These are phyloP conservation scores for Epichloe sp. DNA, from an alignment of 2,329 filamentous ascomycete species.

Conservation along the genomic window DNA sequence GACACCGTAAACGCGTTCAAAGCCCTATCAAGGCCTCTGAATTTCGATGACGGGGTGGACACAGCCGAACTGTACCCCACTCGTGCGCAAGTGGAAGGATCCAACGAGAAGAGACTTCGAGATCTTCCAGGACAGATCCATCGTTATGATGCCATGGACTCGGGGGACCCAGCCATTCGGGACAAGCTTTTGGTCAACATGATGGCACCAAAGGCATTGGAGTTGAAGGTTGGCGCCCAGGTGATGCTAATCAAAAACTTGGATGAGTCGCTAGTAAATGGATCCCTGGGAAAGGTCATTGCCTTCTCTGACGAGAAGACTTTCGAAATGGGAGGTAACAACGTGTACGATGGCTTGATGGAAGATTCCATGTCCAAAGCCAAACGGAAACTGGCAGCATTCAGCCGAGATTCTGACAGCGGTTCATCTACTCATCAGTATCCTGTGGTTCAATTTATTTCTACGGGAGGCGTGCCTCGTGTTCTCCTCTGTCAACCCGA, in stretches of 20 bases:
- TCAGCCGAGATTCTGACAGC: slow-evolving; percentile 28
- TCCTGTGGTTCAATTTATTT: slow-evolving; percentile 73
- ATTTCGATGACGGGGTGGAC: slow-evolving; percentile 58
- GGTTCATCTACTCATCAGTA: slow-evolving; percentile 45
- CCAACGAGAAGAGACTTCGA: slow-evolving; percentile 63
- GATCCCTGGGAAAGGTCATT: slow-evolving; percentile 73
- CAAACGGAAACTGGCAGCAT: slow-evolving; percentile 44
- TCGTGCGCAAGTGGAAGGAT: slow-evolving; percentile 73
- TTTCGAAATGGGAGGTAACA: slow-evolving; percentile 25
- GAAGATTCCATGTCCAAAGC: slow-evolving; percentile 32
- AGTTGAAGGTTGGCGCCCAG: slow-evolving; percentile 82
- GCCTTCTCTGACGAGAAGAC: slow-evolving; percentile 27
- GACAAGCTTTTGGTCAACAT: slow-evolving; percentile 76
- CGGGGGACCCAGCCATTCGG: slow-evolving; percentile 56
- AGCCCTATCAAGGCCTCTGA: slow-evolving; percentile 54
- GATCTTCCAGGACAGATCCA: slow-evolving; percentile 55
- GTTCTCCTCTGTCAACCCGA: slow-evolving; percentile 70
- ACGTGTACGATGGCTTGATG: slow-evolving; percentile 29
- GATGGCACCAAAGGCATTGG: slow-evolving; percentile 76
- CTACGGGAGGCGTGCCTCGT: slow-evolving; percentile 53
- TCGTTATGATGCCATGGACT: slow-evolving; percentile 62
- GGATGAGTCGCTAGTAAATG: slow-evolving; percentile 87
- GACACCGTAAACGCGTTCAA: slow-evolving; percentile 67
- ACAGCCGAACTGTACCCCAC: slow-evolving; percentile 86
- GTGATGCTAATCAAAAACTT: slow-evolving; percentile 99